phyloP scores from a whole-genome alignment of 352 stramenopile genomes.

The Globisporangium barbulae region DNA sequence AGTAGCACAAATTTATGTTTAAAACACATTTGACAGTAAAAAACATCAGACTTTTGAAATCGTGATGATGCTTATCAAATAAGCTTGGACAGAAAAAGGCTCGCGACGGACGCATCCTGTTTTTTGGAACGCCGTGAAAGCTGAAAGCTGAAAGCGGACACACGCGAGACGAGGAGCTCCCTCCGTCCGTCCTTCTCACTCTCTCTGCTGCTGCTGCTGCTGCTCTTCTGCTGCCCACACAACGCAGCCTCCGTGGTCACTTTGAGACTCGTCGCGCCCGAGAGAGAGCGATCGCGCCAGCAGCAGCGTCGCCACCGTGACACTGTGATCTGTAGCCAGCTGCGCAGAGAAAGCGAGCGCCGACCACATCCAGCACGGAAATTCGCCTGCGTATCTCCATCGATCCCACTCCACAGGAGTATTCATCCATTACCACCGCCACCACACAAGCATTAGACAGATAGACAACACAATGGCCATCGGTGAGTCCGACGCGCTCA shows the following conservation, averaged over 20 bases:
- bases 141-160: too few species aligned
- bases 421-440: not conserved
- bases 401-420: not conserved
- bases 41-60: not conserved
- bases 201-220: not conserved
- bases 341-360: not conserved
- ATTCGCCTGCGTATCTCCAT: not conserved
- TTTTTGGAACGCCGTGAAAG: not conserved
- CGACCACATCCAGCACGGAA: not conserved
- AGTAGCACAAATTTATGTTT: not conserved
- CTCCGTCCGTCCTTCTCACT: not conserved
- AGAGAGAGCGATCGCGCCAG: not conserved
- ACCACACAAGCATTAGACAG: not conserved
- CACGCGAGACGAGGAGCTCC: not conserved
- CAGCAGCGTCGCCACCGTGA: not conserved
- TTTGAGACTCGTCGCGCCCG: not conserved
- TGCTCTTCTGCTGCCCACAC: not conserved
- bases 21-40: not conserved
- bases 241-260: not conserved
- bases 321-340: not conserved
- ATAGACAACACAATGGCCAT: constrained; percentile 5
- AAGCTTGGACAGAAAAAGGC: not conserved
- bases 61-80: not conserved
- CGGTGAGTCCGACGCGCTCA: not conserved
- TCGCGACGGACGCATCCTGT: not conserved